Evolutionary conservation across 2,329 filamentous ascomycete genomes (phyloP).

Genomic region (Pseudogymnoascus sp.): DNA sequence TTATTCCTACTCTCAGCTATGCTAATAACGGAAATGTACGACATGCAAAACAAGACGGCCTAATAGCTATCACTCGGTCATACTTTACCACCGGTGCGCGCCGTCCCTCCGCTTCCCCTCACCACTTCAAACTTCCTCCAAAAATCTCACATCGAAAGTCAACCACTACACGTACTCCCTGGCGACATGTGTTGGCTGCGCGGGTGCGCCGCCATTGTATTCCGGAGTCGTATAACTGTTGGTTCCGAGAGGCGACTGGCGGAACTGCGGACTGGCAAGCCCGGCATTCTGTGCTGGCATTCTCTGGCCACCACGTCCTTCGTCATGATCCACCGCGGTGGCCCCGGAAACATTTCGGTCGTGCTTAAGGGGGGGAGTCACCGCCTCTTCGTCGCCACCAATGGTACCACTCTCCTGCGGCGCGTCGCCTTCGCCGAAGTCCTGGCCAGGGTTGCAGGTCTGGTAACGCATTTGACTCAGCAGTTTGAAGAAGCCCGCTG

Average conservation of each 20-base stretch:
- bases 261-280: background rate
- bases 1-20: background rate
- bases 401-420: background rate
- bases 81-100: background rate
- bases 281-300: background rate
- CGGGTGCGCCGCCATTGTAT: background rate
- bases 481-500: constrained; percentile 42
- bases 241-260: background rate
- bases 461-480: constrained; percentile 47
- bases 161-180: background rate
- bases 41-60: background rate
- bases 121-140: background rate
- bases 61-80: background rate
- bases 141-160: background rate
- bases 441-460: constrained; percentile 43
- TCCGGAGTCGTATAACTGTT: background rate
- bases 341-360: background rate
- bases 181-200: background rate
- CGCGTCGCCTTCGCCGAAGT: constrained; percentile 18
- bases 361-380: background rate
- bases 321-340: background rate
- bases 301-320: background rate
- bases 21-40: background rate
- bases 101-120: background rate
- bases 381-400: background rate